Base-by-base conservation (phyloP, 495 filamentous ascomycete species). In the Penicillium maclennaniae region DNA sequence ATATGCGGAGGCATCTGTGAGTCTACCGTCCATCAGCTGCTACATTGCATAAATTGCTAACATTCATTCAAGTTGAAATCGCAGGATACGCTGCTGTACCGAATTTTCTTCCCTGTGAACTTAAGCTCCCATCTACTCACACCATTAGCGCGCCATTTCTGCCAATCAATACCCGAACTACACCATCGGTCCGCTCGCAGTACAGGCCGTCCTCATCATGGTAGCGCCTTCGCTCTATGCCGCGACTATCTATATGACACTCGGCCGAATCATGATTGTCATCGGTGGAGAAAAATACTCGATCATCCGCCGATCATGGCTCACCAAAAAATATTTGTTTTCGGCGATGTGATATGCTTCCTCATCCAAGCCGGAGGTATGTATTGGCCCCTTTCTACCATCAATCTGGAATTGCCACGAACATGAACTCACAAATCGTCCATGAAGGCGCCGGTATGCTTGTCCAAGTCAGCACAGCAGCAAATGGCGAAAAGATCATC, bases 1-100 rank as follows among this genome's bases (percentile, higher is more conserved):
- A 26, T 80, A 7, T 54, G 84, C 21, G 83, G 81, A 12, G 75
- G 78, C 37, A 45, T 76, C 12, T 81, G 81, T 84, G 72, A 59
- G 74, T 72, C 31, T 7, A 27, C 21, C 26, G 17, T 21, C 15
- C 19, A 19, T 15, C 43, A 4, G 14, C 27, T 5, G 41, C 21
- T 19, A 16, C 15, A 10, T 4, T n/a, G 27, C n/a, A 31, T 31
- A 31, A 7, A 31, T 6, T 31, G 27, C 27, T 31, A 12, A 31
- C 9, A 7, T 8, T 31, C 4, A 7, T 2, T 42, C 23, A 23
- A 78, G 76, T 79, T 62, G 77, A 84, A 61, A 53, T 72, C 0
- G 50, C 77, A 2, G 80, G 80, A 7, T 83, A 83, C 55, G 51
- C 74, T 8, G 79, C 38, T 1, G 38, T 40, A n/a, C 1, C 19